phyloP scores from a whole-genome alignment of 495 filamentous ascomycete species.

The Aspergillus incahuasiensis region DNA sequence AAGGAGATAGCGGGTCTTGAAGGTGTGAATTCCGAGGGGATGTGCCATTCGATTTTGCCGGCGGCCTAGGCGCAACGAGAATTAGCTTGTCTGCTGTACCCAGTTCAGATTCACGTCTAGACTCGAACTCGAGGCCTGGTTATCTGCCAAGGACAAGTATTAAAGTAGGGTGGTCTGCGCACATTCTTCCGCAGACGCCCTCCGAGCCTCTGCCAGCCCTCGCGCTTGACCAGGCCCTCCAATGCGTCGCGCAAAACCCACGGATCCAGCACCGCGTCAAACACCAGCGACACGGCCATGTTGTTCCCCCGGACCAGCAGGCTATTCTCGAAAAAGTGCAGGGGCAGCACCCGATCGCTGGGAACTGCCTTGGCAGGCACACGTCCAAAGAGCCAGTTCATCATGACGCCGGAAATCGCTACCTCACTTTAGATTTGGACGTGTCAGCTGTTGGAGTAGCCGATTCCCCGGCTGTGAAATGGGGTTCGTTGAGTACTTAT shows the following conservation, averaged over 20 bases:
- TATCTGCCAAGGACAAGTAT: too few species aligned
- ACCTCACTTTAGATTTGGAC: too few species aligned
- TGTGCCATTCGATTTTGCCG: constrained; percentile 40
- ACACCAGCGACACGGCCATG: constrained; percentile 32
- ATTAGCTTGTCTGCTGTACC: too few species aligned
- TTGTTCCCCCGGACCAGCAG: constrained; percentile 22
- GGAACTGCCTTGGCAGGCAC: constrained; percentile 13
- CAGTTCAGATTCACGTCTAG: too few species aligned
- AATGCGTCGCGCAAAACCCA: constrained; percentile 37
- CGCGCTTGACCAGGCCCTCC: constrained; percentile 31
- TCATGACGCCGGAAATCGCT: not conserved
- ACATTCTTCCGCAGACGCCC: constrained; percentile 40
- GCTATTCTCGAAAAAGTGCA: constrained; percentile 24
- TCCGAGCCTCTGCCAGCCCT: constrained; percentile 45
- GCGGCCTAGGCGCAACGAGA: constrained; percentile 18
- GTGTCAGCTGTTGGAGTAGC: too few species aligned
- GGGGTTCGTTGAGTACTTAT: too few species aligned
- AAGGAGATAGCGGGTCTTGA: constrained; percentile 34
- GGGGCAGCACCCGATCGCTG: constrained; percentile 18
- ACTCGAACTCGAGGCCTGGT: too few species aligned
- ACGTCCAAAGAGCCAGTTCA: constrained; percentile 10
- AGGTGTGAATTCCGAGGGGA: constrained; percentile 33
- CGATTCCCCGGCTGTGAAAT: too few species aligned
- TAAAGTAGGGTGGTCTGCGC: constrained; percentile 2
- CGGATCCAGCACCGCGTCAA: constrained; percentile 48